These are phyloP conservation scores for Trichoderma atrobrunneum DNA, from an alignment of 2,329 filamentous ascomycete genomes.

Conservation along the genomic window DNA sequence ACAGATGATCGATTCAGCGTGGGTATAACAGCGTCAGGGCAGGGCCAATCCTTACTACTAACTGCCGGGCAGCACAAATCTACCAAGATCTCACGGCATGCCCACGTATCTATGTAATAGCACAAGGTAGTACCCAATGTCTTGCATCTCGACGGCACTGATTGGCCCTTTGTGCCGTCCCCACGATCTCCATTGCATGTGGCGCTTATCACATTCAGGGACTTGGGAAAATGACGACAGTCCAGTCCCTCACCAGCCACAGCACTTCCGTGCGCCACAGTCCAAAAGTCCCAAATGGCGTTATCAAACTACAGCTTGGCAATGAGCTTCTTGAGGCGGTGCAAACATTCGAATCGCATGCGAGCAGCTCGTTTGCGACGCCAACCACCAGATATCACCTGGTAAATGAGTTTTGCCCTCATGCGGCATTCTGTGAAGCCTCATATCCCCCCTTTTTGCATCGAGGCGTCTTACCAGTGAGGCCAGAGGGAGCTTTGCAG, in stretches of 20 bases:
- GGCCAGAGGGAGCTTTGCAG: background rate
- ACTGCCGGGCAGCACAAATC: background rate
- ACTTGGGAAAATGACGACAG: background rate
- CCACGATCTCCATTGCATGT: slow-evolving; percentile 18
- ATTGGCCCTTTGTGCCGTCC: background rate
- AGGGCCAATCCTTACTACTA: background rate
- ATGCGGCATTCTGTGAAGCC: background rate
- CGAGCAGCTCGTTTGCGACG: background rate
- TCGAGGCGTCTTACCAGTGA: background rate
- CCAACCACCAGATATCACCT: background rate
- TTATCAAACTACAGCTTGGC: background rate
- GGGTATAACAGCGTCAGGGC: background rate
- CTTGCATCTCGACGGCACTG: slow-evolving; percentile 9
- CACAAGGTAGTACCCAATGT: slow-evolving; percentile 1
- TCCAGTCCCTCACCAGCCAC: background rate
- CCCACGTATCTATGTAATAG: background rate
- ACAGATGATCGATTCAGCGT: background rate
- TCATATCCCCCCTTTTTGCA: background rate
- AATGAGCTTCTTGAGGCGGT: background rate
- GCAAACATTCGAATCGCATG: background rate
- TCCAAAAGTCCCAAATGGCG: background rate
- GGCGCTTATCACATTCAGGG: slow-evolving; percentile 6
- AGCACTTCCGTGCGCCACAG: background rate
- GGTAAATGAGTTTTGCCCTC: background rate
- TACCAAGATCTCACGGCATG: slow-evolving; percentile 4